Evolutionary conservation across 306 rosid species (phyloP).

Genomic region (Begonia fuchsioides): DNA sequence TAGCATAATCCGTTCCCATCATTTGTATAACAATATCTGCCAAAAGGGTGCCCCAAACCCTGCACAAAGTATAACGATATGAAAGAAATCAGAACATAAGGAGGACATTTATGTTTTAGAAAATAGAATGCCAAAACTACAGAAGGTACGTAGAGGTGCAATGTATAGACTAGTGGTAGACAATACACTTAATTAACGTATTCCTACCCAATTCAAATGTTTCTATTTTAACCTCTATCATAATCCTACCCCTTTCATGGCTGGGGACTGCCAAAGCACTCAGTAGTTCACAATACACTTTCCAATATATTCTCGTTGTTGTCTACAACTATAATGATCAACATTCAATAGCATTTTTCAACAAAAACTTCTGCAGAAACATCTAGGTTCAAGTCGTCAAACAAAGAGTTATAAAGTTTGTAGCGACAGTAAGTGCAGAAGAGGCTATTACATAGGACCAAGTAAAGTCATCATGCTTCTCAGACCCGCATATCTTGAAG

Average conservation of each 20-base stretch:
- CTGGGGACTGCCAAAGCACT: no score
- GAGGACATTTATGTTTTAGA: constrained; percentile 1
- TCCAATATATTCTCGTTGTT: no score
- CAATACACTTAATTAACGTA: no score
- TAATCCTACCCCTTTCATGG: no score
- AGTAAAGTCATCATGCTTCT: constrained; percentile 78
- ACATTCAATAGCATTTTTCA: no score
- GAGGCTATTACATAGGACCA: constrained; percentile 69
- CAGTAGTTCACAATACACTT: no score
- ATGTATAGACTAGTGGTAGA: no score
- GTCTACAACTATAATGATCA: no score
- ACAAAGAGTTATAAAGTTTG: not conserved
- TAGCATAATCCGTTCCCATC: constrained; percentile 93
- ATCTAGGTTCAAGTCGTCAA: not conserved
- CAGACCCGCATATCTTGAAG: constrained; percentile 78
- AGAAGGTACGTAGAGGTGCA: no score
- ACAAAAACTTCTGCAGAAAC: no score
- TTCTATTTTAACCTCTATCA: no score
- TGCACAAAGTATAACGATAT: constrained; percentile 20
- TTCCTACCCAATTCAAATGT: no score
- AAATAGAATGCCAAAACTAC: not conserved
- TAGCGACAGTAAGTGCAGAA: constrained; percentile 8
- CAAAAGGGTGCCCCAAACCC: constrained; percentile 90
- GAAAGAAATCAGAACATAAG: constrained; percentile 10
- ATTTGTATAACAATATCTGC: constrained; percentile 92